Evolutionary conservation across 108 stramenopile species (phyloP).

Genomic region (Stephanodiscus minutulus): DNA sequence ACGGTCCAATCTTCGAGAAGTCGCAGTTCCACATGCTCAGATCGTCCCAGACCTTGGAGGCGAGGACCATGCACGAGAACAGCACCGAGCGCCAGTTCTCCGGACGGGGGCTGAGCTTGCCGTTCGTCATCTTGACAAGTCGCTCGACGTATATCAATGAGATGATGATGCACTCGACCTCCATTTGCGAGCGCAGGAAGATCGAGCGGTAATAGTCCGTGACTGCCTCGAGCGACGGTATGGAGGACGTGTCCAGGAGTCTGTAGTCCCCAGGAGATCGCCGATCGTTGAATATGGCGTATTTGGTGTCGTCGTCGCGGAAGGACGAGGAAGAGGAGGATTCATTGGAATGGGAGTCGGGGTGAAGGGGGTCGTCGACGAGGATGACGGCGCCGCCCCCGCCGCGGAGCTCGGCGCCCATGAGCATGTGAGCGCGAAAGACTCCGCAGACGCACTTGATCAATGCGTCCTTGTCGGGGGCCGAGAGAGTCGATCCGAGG

Average conservation of each 20-base stretch:
- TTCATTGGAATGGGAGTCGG: neutral
- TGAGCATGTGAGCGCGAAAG: slow-evolving; percentile 88
- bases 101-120: slow-evolving; percentile 67
- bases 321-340: neutral
- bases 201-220: slow-evolving; percentile 82
- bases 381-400: neutral
- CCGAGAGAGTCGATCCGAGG: slow-evolving; percentile 84
- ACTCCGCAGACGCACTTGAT: slow-evolving; percentile 95
- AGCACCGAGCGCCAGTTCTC: slow-evolving; percentile 91
- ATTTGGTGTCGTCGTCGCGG: slow-evolving; percentile 10
- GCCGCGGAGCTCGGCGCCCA: slow-evolving; percentile 12
- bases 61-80: slow-evolving; percentile 91
- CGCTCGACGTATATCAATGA: slow-evolving; percentile 95
- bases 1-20: slow-evolving; percentile 81
- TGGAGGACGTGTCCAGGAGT: slow-evolving; percentile 12
- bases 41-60: slow-evolving; percentile 98
- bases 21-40: slow-evolving; percentile 96
- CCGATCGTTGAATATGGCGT: slow-evolving; percentile 24
- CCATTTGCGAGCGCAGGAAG: slow-evolving; percentile 87
- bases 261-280: slow-evolving; percentile 31
- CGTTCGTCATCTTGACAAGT: slow-evolving; percentile 86
- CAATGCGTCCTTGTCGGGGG: slow-evolving; percentile 94
- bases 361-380: neutral
- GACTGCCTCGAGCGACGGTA: slow-evolving; percentile 80
- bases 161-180: slow-evolving; percentile 95